phyloP scores from a whole-genome alignment of 202 grass and related monocot species.

The Panicum virgatum region DNA sequence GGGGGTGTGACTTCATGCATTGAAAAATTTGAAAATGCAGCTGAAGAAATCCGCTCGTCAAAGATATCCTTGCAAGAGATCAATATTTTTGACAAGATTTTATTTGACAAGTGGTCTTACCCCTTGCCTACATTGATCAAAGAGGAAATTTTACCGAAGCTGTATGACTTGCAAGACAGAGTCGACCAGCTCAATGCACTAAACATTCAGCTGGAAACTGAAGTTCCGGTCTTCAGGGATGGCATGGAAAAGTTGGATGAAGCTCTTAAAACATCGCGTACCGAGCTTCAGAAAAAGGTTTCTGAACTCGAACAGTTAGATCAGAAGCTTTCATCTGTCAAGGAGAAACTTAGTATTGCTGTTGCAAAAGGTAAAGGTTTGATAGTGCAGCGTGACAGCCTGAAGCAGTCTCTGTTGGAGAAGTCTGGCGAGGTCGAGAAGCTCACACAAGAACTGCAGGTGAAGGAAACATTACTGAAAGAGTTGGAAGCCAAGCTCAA shows the following conservation, averaged over 20 bases:
- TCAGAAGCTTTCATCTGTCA: slow-evolving; percentile 83
- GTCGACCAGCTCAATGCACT: slow-evolving; percentile 59
- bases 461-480: slow-evolving; percentile 63
- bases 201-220: slow-evolving; percentile 76
- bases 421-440: slow-evolving; percentile 79
- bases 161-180: slow-evolving; percentile 53
- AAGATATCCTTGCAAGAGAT: slow-evolving; percentile 74
- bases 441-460: slow-evolving; percentile 63
- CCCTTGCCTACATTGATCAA: slow-evolving; percentile 65
- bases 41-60: slow-evolving; percentile 63
- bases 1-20: slow-evolving; percentile 55
- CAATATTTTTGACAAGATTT: slow-evolving; percentile 58
- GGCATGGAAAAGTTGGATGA: slow-evolving; percentile 58
- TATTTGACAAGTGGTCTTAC: slow-evolving; percentile 62
- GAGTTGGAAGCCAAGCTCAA: slow-evolving; percentile 84
- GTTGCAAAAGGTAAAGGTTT: slow-evolving; percentile 96
- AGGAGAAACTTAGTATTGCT: slow-evolving; percentile 93
- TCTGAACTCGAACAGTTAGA: slow-evolving; percentile 80
- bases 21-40: slow-evolving; percentile 67
- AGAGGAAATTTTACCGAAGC: slow-evolving; percentile 57
- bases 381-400: slow-evolving; percentile 86
- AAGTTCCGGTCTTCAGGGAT: slow-evolving; percentile 68
- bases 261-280: slow-evolving; percentile 44
- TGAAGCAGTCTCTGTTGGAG: slow-evolving; percentile 88
- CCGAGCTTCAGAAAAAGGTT: slow-evolving; percentile 63